A percentile compares a stretch with the other conserved stretches of the same genome.
Conservation (phyloP, 176 grass and related monocot genomes). For the Carex kokanica region DNA sequence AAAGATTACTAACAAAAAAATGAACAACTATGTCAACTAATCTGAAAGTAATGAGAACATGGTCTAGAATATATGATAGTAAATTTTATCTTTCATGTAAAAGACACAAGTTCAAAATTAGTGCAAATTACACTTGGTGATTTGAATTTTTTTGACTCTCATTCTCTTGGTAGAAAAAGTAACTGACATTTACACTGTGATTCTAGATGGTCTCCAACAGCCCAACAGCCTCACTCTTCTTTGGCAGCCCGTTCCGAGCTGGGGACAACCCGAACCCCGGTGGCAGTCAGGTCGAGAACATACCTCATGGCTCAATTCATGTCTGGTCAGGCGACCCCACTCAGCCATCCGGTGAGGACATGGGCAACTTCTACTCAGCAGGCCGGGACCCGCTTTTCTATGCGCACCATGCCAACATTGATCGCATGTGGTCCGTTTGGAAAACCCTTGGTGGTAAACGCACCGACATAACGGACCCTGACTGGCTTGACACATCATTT, state of each 20-base stretch:
- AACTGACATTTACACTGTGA: neutral
- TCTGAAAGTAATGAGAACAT: neutral
- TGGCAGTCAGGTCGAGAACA: slow-evolving; percentile 26
- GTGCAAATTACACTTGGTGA: neutral
- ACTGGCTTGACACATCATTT: slow-evolving; percentile 52
- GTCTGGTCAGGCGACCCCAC: slow-evolving; percentile 33
- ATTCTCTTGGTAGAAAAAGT: neutral
- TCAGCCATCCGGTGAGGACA: slow-evolving; percentile 31
- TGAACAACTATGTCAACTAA: neutral
- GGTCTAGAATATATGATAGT: neutral
- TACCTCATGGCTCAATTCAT: slow-evolving; percentile 42
- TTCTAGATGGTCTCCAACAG: slow-evolving; percentile 33
- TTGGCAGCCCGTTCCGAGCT: slow-evolving; percentile 39
- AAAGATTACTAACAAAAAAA: neutral
- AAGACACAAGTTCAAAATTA: neutral
- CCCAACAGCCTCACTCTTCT: slow-evolving; percentile 30
- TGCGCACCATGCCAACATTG: slow-evolving; percentile 53
- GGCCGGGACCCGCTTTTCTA: slow-evolving; percentile 51
- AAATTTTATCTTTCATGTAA: too few relatives aligned
- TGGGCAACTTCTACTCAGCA: slow-evolving; percentile 54
- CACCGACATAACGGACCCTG: slow-evolving; percentile 27
- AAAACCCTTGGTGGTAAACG: slow-evolving; percentile 30
- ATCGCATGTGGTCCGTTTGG: slow-evolving; percentile 61
- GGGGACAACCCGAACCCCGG: slow-evolving; percentile 31
- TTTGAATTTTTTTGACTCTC: neutral